Conservation (phyloP, 495 filamentous ascomycete genomes). For the Pyrenula massariospora region DNA sequence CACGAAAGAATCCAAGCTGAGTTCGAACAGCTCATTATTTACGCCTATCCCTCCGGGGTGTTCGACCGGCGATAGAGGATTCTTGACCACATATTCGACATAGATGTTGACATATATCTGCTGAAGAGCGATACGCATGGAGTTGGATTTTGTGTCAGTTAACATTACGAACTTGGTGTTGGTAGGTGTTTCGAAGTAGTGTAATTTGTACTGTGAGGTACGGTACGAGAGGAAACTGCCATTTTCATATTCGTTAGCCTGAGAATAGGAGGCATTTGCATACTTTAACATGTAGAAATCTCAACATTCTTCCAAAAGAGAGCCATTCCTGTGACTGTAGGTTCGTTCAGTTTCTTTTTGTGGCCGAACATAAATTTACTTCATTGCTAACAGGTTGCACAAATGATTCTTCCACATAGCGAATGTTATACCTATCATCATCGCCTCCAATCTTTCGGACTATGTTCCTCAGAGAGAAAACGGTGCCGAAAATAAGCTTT, state of each 20-base stretch:
- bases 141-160: constrained; percentile 79
- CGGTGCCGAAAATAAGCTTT: constrained; percentile 91
- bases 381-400: no score
- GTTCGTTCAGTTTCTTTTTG: no score
- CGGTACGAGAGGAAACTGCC: constrained; percentile 76
- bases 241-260: neutral
- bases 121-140: constrained; percentile 84
- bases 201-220: constrained; percentile 91
- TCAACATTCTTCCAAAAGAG: constrained; percentile 1
- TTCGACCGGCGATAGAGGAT: constrained; percentile 80
- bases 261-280: no score
- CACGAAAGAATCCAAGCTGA: constrained; percentile 80
- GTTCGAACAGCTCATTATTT: constrained; percentile 87
- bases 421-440: constrained; percentile 65
- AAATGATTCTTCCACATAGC: no score
- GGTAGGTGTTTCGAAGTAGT: constrained; percentile 97
- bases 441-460: constrained; percentile 84
- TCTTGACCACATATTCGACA: constrained; percentile 96
- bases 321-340: no score
- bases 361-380: no score
- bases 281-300: no score
- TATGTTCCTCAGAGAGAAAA: constrained; percentile 95
- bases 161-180: constrained; percentile 94
- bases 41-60: constrained; percentile 82
- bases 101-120: constrained; percentile 98